Evolutionary conservation across 148 eudicot genomes (phyloP), one percentile per base, ranked within the genome.

Genomic region (Fagopyrum esculentum): DNA sequence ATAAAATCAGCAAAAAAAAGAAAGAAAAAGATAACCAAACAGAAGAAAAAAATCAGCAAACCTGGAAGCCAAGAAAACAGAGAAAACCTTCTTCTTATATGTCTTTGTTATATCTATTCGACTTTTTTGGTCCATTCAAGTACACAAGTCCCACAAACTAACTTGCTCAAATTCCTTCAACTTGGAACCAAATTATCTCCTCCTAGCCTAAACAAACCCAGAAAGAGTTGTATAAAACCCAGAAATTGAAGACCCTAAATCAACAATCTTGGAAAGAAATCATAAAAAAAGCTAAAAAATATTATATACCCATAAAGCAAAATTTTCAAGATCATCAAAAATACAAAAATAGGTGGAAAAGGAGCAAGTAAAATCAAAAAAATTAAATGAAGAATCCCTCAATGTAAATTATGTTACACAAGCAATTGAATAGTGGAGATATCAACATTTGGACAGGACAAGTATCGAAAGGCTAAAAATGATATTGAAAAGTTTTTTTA

Each of bases 91-190:
- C 26, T 22, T 22, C 26, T 22, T 22, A 22, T 22, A 22, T 22
- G 26, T 22, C 26, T 22, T 22, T 22, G 26, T 22, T 22, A 22
- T 22, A 22, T 22, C 26, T 22, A 22, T 22, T 22, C 26, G 26
- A 22, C 26, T 22, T 22, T 22, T 22, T 22, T 6, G 29, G 22
- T 17, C 19, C 71, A 66, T 35, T 66, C n/a, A 64, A 12, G 68
- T 19, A n/a, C 64, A 59, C 64, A 59, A 59, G 9, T 59, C 64
- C 64, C 63, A 29, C 10, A 59, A 59, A 22, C 69, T 9, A 63
- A 63, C 44, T 15, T 45, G 5, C 71, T 15, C 47, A 40, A 2
- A 66, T 35, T 40, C 45, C 71, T 66, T 66, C 69, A 66, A 2
- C 45, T 66, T 43, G 17, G 12, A 64, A 64, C n/a, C 4, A 17